These are phyloP conservation scores for Oryza punctata DNA, from an alignment of 176 grass and related monocot species.

Conservation along the genomic window DNA sequence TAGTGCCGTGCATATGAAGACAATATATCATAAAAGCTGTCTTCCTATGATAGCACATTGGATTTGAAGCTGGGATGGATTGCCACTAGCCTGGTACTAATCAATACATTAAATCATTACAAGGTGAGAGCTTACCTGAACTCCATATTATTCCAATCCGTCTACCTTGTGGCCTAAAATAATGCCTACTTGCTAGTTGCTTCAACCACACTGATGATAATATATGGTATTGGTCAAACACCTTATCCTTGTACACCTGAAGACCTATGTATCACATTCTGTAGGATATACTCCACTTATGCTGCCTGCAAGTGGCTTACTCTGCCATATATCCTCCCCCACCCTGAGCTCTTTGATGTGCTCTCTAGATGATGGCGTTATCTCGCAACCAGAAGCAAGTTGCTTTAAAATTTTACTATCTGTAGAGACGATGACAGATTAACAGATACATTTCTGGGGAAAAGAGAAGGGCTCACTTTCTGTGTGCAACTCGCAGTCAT, in stretches of 20 bases:
- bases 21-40: too few species aligned
- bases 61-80: slow-evolving; percentile 24
- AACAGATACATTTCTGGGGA: neutral
- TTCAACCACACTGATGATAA: slow-evolving; percentile 16
- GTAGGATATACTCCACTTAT: slow-evolving; percentile 29
- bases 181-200: slow-evolving; percentile 16
- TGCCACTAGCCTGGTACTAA: slow-evolving; percentile 40
- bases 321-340: slow-evolving; percentile 30
- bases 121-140: slow-evolving; percentile 29
- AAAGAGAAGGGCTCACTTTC: neutral
- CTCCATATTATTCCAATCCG: slow-evolving; percentile 33
- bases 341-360: slow-evolving; percentile 27
- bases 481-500: slow-evolving; percentile 22
- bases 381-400: slow-evolving; percentile 26
- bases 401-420: slow-evolving; percentile 19
- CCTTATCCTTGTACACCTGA: slow-evolving; percentile 35
- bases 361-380: slow-evolving; percentile 21
- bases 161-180: slow-evolving; percentile 26
- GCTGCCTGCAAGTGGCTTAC: slow-evolving; percentile 29
- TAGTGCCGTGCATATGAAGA: slow-evolving; percentile 18
- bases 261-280: slow-evolving; percentile 38
- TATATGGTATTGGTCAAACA: slow-evolving; percentile 3
- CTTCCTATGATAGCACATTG: slow-evolving; percentile 18
- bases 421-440: slow-evolving; percentile 18
- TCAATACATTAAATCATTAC: slow-evolving; percentile 28